Base-by-base conservation (phyloP, 1,139 yeast species). In the Hemisphaericaspora subhashii region DNA sequence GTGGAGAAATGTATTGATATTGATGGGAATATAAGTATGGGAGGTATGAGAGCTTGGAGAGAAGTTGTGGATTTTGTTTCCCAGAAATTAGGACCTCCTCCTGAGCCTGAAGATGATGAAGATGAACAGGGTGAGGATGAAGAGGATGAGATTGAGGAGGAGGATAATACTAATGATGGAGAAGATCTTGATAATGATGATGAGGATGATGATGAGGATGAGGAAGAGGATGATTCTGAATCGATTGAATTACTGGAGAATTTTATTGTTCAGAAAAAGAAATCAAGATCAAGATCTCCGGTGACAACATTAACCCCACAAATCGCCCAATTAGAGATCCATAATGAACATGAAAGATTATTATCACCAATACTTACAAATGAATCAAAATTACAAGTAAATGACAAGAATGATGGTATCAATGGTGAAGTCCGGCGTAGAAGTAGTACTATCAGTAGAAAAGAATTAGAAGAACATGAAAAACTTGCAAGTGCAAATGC, bases 1-100 rank as follows among this genome's bases (percentile, higher is more conserved):
- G 63, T 58, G 20, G 66, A 60, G 37, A 60, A 60, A 36, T 57
- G 55, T 31, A 58, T 58, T 16, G 64, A 60, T 43, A 51, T 52
- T n/a, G 63, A 60, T 43, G 66, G 66, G 3, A 59, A 57, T 33
- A 60, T 60, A 12, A 50, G 62, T 5, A 60, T 60, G 66, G 66
- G 66, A 6, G 66, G 66, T 11, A 60, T 60, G 65, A 45, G 64
- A 28, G 51, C 60, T 4, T 60, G 66, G 64, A 37, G 55, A 32
- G 66, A 60, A 35, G 63, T 60, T 34, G 66, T 60, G 12, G 62
- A 57, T 36, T 52, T 55, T 39, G 62, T 60, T 16, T 45, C 51
- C 43, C 50, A 59, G 37, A 57, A 55, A 37, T 46, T 60, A 9
- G 66, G 66, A 6, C 50, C 50, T 22, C 63, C 63, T 1, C 45